phyloP scores from a whole-genome alignment of 176 grass and related monocot genomes.

The Triticum urartu region DNA sequence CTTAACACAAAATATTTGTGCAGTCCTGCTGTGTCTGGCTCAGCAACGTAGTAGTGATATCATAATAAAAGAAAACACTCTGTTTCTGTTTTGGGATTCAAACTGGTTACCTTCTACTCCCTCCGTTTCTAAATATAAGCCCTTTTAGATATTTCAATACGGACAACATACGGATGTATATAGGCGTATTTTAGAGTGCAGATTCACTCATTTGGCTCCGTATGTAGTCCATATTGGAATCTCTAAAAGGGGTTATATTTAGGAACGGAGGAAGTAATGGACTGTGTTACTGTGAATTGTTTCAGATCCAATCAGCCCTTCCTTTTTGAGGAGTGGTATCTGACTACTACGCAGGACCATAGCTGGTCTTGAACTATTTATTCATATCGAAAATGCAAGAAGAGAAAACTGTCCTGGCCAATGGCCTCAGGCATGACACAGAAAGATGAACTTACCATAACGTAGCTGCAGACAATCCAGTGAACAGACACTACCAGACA shows the following conservation, averaged over 20 bases:
- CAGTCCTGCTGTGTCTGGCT: neutral
- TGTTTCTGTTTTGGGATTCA: neutral
- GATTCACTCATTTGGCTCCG: too few relatives aligned
- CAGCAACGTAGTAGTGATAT: neutral
- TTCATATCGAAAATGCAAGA: neutral
- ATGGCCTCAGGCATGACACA: neutral
- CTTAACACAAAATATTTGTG: slow-evolving; percentile 3
- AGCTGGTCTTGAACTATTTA: neutral
- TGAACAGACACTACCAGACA: slow-evolving; percentile 24
- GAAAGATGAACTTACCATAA: neutral
- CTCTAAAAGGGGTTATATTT: too few relatives aligned
- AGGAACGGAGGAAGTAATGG: neutral
- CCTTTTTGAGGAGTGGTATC: too few relatives aligned
- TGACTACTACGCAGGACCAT: neutral
- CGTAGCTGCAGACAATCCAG: neutral
- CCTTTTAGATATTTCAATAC: too few relatives aligned
- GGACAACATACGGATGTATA: too few relatives aligned
- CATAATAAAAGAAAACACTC: neutral
- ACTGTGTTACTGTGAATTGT: neutral
- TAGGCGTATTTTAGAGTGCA: too few relatives aligned
- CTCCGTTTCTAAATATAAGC: too few relatives aligned
- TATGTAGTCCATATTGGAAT: too few relatives aligned
- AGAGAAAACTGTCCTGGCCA: neutral
- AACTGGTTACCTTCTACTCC: neutral
- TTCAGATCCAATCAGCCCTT: neutral